Conservation (phyloP, 768 basidiomycete genomes). For the Hypholoma fasciculare region DNA sequence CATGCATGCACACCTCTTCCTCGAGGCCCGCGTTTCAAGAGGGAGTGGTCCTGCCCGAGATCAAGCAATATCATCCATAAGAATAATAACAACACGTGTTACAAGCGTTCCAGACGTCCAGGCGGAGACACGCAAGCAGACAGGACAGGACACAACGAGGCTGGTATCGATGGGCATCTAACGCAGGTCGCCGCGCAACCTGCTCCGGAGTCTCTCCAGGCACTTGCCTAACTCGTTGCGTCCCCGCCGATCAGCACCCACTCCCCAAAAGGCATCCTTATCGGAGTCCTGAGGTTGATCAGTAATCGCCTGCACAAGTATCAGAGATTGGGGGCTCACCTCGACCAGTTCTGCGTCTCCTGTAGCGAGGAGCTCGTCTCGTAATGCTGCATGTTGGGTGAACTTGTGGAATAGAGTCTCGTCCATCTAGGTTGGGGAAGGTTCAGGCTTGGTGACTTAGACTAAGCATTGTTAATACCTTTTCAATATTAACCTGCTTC, state of each 20-base stretch:
- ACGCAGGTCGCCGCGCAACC: slow-evolving; percentile 39
- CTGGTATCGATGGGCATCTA: slow-evolving; percentile 22
- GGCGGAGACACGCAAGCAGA: slow-evolving; percentile 3
- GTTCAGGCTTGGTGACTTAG: neutral
- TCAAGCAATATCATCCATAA: slow-evolving; percentile 19
- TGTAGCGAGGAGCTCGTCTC: slow-evolving; percentile 59
- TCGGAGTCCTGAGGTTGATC: slow-evolving; percentile 56
- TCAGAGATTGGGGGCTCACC: slow-evolving; percentile 34
- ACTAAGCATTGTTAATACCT: slow-evolving; percentile 34
- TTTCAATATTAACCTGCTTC: slow-evolving; percentile 67
- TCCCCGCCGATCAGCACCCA: slow-evolving; percentile 63
- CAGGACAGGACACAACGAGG: slow-evolving; percentile 26
- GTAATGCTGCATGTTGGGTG: slow-evolving; percentile 63
- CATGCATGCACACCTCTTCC: slow-evolving; percentile 14
- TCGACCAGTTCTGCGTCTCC: slow-evolving; percentile 70
- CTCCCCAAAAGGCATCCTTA: slow-evolving; percentile 79
- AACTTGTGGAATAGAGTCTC: slow-evolving; percentile 66
- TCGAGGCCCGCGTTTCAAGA: slow-evolving; percentile 20
- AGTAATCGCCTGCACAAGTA: neutral
- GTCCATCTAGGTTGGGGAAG: slow-evolving; percentile 55
- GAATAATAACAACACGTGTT: slow-evolving; percentile 27
- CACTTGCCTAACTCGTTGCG: slow-evolving; percentile 77
- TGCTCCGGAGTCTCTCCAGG: slow-evolving; percentile 58
- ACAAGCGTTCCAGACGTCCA: slow-evolving; percentile 16
- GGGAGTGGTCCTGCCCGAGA: slow-evolving; percentile 8